phyloP scores from a whole-genome alignment of 2,329 filamentous ascomycete species.

The Colletotrichum musicola region DNA sequence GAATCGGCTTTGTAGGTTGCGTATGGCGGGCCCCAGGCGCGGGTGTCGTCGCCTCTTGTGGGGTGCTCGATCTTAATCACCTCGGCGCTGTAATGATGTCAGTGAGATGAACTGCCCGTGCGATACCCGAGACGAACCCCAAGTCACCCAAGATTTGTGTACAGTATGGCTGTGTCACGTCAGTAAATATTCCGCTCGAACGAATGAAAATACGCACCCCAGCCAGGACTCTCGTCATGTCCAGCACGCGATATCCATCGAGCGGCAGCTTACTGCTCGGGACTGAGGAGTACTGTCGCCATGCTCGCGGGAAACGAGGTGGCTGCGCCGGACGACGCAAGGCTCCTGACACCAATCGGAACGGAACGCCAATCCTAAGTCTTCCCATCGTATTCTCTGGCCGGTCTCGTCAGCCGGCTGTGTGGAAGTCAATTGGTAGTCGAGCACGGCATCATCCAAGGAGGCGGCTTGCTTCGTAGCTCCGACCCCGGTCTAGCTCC shows the following conservation, averaged over 20 bases:
- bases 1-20: constrained; percentile 78
- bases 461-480: constrained; percentile 16
- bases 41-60: constrained; percentile 88
- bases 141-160: constrained; percentile 97
- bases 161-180: constrained; percentile 83
- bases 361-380: not conserved
- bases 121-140: constrained; percentile 72
- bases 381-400: constrained; percentile 1
- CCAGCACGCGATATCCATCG: constrained; percentile 87
- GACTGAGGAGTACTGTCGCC: constrained; percentile 48
- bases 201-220: no score
- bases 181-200: no score
- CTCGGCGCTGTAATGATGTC: constrained; percentile 76
- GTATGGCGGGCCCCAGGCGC: constrained; percentile 97
- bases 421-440: constrained; percentile 18
- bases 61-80: constrained; percentile 99
- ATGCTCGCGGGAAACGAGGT: constrained; percentile 16
- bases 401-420: not conserved
- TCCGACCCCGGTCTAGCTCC: constrained; percentile 38
- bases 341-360: constrained; percentile 1
- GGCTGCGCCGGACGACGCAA: not conserved
- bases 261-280: constrained; percentile 69
- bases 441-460: constrained; percentile 11
- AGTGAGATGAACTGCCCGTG: constrained; percentile 40
- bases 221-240: constrained; percentile 96